Conservation (phyloP, 345 rosid genomes). For the Lepidium aucheri region DNA sequence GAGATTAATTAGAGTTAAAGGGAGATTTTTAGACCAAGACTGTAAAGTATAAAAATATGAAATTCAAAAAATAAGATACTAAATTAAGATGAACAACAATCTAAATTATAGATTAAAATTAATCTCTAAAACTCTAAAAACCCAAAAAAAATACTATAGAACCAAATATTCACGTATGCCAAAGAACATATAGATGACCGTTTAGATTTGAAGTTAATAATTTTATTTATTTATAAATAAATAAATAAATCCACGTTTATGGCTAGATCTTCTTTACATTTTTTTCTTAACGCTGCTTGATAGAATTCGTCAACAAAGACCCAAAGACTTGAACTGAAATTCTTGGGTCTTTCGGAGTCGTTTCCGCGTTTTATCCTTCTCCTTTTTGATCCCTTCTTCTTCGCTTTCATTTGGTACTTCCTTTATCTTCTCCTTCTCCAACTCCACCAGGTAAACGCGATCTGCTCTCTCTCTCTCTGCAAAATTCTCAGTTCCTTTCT, state of each 20-base stretch:
- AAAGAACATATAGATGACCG: no score
- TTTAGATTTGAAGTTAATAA: no score
- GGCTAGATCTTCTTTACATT: not conserved
- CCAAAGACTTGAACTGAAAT: conserved; percentile 1
- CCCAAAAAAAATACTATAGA: no score
- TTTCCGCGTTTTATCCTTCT: conserved; percentile 14
- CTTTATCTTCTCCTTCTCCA: not conserved
- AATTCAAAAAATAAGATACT: no score
- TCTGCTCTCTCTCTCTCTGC: not conserved
- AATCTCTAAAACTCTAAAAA: no score
- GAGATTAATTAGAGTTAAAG: no score
- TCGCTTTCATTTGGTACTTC: conserved; percentile 17
- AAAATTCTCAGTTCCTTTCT: not conserved
- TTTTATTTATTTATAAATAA: not conserved
- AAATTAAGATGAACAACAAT: no score
- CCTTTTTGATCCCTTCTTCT: conserved; percentile 7
- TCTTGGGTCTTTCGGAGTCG: conserved; percentile 7
- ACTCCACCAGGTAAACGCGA: not conserved
- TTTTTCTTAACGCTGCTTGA: not conserved
- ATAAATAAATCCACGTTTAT: not conserved
- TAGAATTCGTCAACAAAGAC: not conserved
- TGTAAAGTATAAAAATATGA: no score
- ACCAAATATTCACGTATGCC: no score
- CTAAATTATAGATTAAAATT: no score
- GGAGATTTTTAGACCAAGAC: no score